phyloP scores from a whole-genome alignment of 768 basidiomycete species.

The Termitomyces sp. region DNA sequence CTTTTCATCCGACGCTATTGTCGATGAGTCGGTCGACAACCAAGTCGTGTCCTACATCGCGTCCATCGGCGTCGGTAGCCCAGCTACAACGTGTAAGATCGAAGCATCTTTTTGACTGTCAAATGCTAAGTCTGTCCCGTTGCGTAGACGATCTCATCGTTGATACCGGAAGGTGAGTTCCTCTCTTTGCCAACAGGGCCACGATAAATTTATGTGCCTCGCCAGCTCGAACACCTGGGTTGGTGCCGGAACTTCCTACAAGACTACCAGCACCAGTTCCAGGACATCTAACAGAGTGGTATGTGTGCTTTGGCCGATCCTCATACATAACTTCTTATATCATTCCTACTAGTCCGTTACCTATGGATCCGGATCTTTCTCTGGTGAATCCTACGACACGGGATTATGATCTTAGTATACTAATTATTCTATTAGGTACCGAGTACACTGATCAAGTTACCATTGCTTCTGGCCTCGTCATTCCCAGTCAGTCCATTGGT shows the following conservation, averaged over 20 bases:
- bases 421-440: conserved; percentile 25
- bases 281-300: conserved; percentile 47
- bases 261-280: conserved; percentile 46
- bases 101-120: not conserved
- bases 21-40: conserved; percentile 36
- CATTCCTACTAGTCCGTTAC: conserved; percentile 36
- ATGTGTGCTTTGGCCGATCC: conserved; percentile 19
- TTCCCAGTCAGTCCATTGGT: conserved; percentile 63
- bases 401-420: not conserved
- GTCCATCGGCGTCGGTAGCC: conserved; percentile 49
- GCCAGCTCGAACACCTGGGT: conserved; percentile 69
- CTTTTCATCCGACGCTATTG: conserved; percentile 23
- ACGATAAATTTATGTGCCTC: not conserved
- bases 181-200: not conserved
- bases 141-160: conserved; percentile 48
- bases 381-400: conserved; percentile 29
- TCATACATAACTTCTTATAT: not conserved
- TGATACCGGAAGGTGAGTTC: conserved; percentile 52
- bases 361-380: conserved; percentile 62
- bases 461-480: conserved; percentile 45
- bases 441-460: conserved; percentile 54
- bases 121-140: not conserved
- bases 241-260: conserved; percentile 46
- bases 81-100: conserved; percentile 46
- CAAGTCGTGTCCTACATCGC: conserved; percentile 43